phyloP scores from a whole-genome alignment of 441 rosid species.

The Capsella rubella region DNA sequence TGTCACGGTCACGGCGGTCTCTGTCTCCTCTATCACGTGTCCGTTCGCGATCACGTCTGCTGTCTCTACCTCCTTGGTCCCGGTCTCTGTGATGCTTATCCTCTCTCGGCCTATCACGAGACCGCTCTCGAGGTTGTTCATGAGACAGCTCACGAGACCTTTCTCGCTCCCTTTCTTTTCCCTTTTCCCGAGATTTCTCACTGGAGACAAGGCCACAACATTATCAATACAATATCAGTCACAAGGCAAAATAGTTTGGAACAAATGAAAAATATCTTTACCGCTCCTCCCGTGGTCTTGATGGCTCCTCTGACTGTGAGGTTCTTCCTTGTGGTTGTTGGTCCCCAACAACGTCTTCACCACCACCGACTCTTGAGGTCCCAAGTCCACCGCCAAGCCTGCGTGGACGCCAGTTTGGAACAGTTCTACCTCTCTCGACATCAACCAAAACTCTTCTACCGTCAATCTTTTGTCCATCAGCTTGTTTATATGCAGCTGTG shows the following conservation, averaged over 20 bases:
- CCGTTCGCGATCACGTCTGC: constrained; percentile 50
- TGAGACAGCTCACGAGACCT: constrained; percentile 84
- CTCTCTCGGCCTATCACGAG: constrained; percentile 80
- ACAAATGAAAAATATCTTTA: constrained; percentile 30
- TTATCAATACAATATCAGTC: background rate
- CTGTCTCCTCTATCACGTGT: constrained; percentile 36
- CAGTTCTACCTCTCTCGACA: constrained; percentile 96
- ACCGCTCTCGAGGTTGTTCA: constrained; percentile 83
- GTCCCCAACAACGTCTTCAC: constrained; percentile 83
- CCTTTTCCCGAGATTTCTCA: constrained; percentile 84
- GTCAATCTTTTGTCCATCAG: constrained; percentile 95
- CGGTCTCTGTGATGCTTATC: constrained; percentile 80
- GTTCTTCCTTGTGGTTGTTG: constrained; percentile 57
- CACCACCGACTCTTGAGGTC: constrained; percentile 80
- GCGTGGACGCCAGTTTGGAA: constrained; percentile 98
- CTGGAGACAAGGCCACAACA: constrained; percentile 26
- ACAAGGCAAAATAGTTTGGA: background rate
- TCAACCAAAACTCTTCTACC: constrained; percentile 96
- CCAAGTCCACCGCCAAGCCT: constrained; percentile 98
- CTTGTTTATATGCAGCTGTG: constrained; percentile 95
- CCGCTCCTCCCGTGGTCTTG: constrained; percentile 72
- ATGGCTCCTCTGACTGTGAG: constrained; percentile 80
- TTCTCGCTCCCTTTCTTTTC: constrained; percentile 72
- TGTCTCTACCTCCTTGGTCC: constrained; percentile 52
- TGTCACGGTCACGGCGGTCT: constrained; percentile 50